These are phyloP conservation scores for Geotrichum klebahnii DNA, from an alignment of 1,139 yeast species.

Conservation along the genomic window DNA sequence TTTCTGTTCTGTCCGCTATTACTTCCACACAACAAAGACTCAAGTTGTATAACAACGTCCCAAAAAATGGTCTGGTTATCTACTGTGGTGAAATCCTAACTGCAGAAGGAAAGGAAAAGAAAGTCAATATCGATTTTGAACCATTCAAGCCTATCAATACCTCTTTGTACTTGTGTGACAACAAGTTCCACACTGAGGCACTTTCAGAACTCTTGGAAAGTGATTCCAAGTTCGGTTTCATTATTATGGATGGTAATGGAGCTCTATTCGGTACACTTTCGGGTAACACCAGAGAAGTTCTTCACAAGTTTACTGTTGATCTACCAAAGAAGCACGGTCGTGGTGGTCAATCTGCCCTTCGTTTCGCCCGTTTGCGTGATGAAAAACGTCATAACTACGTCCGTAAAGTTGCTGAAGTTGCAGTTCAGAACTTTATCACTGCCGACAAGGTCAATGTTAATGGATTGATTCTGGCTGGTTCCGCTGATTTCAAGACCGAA, in stretches of 20 bases:
- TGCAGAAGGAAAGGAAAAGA: constrained; percentile 95
- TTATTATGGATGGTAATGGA: constrained; percentile 99
- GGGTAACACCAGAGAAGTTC: constrained; percentile 93
- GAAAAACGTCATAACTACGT: constrained; percentile 98
- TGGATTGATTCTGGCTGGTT: constrained; percentile 95
- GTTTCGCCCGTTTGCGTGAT: constrained; percentile 97
- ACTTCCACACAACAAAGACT: constrained; percentile 96
- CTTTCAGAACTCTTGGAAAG: constrained; percentile 87
- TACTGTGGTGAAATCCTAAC: constrained; percentile 98
- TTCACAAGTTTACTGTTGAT: constrained; percentile 95
- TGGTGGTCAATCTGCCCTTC: constrained; percentile 99
- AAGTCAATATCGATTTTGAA: constrained; percentile 89
- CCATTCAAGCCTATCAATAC: constrained; percentile 98
- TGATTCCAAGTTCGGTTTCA: constrained; percentile 94
- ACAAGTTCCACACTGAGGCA: constrained; percentile 97
- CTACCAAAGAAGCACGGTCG: constrained; percentile 99
- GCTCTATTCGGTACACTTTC: constrained; percentile 92
- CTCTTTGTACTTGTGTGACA: constrained; percentile 90
- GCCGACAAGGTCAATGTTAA: constrained; percentile 89
- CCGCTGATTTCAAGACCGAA: constrained; percentile 96
- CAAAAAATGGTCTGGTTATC: constrained; percentile 88
- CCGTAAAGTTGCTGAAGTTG: constrained; percentile 95
- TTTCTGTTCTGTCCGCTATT: constrained; percentile 91
- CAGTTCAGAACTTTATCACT: constrained; percentile 92
- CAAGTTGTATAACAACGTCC: constrained; percentile 82